Percentiles rank a stretch among this genome's conserved stretches.
Evolutionary conservation across 2,329 filamentous ascomycete species (phyloP).

Genomic region (Arthroderma sp.): DNA sequence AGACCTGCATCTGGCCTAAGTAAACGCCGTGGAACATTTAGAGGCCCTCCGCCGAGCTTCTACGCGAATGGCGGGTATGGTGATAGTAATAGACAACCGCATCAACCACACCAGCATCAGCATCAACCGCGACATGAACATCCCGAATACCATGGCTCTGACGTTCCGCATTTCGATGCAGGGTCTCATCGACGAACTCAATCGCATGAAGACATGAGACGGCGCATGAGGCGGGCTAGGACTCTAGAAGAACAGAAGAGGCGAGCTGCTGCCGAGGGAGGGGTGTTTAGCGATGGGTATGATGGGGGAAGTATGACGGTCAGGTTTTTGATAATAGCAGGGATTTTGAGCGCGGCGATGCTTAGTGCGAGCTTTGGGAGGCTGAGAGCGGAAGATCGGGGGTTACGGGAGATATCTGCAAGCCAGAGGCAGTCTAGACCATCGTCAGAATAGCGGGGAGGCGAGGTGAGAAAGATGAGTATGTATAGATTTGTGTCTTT

Average conservation of each 20-base stretch:
- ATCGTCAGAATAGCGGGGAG: background rate
- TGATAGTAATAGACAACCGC: constrained; percentile 11
- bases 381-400: constrained; percentile 12
- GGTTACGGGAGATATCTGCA: constrained; percentile 13
- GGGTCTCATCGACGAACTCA: constrained; percentile 63
- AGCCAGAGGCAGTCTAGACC: constrained; percentile 14
- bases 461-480: background rate
- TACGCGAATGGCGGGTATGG: constrained; percentile 74
- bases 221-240: constrained; percentile 34
- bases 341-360: constrained; percentile 26
- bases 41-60: constrained; percentile 80
- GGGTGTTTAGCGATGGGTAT: constrained; percentile 37
- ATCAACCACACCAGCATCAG: constrained; percentile 39
- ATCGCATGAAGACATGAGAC: constrained; percentile 45
- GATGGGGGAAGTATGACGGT: constrained; percentile 22
- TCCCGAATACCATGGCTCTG: constrained; percentile 15
- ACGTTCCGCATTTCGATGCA: constrained; percentile 68
- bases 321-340: constrained; percentile 30
- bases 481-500: background rate
- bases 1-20: constrained; percentile 72
- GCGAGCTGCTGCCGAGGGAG: constrained; percentile 27
- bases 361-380: constrained; percentile 21
- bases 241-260: constrained; percentile 23
- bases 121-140: constrained; percentile 31
- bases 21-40: constrained; percentile 61